Evolutionary conservation across 2,329 filamentous ascomycete genomes (phyloP).

Genomic region (Beauveria pseudobassiana): DNA sequence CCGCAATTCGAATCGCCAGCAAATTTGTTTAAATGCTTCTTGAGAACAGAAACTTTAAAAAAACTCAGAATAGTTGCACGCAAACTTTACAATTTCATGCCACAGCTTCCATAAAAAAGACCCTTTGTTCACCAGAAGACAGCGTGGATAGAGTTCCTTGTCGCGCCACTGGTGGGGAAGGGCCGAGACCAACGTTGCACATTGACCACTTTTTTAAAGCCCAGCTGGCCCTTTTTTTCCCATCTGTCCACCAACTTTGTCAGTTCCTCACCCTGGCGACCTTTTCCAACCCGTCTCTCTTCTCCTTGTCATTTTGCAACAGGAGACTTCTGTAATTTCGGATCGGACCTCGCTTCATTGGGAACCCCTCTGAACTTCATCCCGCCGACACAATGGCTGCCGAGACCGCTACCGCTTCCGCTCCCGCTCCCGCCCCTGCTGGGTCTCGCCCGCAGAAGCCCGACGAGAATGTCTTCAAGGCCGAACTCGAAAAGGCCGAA

Average conservation of each 20-base stretch:
- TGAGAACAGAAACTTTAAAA: not conserved
- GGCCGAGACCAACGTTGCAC: conserved; percentile 10
- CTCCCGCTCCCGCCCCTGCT: conserved; percentile 27
- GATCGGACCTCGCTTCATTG: conserved; percentile 5
- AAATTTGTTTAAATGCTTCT: no score
- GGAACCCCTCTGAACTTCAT: conserved; percentile 12
- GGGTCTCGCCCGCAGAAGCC: conserved; percentile 71
- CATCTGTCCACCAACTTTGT: conserved; percentile 7
- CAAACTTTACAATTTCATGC: not conserved
- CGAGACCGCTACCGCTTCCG: conserved; percentile 34
- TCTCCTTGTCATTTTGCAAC: not conserved
- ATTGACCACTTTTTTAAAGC: conserved; percentile 11
- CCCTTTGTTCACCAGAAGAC: not conserved
- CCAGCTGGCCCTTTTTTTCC: conserved; percentile 8
- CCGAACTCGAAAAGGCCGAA: conserved; percentile 69
- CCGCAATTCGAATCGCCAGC: not conserved
- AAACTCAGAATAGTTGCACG: not conserved
- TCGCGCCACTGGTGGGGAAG: conserved; percentile 7
- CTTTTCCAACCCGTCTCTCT: not conserved
- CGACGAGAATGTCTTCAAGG: conserved; percentile 78
- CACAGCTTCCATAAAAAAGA: not conserved
- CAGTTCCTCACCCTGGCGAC: conserved; percentile 1
- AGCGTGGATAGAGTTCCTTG: not conserved
- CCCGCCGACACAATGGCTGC: conserved; percentile 37
- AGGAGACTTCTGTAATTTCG: not conserved